phyloP scores from a whole-genome alignment of 495 filamentous ascomycete genomes.

The Baudoinia panamericana region DNA sequence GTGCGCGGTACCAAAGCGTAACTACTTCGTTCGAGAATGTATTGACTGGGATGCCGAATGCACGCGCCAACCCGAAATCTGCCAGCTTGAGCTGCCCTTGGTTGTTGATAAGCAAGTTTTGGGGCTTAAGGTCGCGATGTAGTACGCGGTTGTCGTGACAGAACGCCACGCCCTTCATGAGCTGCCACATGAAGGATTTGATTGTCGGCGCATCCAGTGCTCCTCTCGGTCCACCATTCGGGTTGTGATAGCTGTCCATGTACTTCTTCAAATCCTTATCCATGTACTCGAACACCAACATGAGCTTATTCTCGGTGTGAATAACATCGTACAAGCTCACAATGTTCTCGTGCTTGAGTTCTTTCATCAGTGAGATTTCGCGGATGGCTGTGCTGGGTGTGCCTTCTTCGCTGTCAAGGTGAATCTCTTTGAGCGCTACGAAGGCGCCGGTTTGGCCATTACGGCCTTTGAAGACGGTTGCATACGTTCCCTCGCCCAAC shows the following conservation, averaged over 20 bases:
- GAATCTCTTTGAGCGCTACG: slow-evolving; percentile 96
- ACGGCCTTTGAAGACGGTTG: slow-evolving; percentile 34
- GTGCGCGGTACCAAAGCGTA: slow-evolving; percentile 90
- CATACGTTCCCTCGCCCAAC: slow-evolving; percentile 78
- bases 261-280: slow-evolving; percentile 95
- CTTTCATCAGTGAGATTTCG: slow-evolving; percentile 90
- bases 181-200: slow-evolving; percentile 96
- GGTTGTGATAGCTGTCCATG: slow-evolving; percentile 51
- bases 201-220: slow-evolving; percentile 72
- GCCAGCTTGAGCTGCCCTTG: slow-evolving; percentile 60
- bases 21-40: slow-evolving; percentile 98
- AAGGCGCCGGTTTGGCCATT: slow-evolving; percentile 32
- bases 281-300: slow-evolving; percentile 88
- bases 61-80: slow-evolving; percentile 83
- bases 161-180: slow-evolving; percentile 86
- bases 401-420: slow-evolving; percentile 92
- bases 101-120: slow-evolving; percentile 85
- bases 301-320: slow-evolving; percentile 93
- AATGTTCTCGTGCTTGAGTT: slow-evolving; percentile 94
- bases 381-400: slow-evolving; percentile 94
- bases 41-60: slow-evolving; percentile 94
- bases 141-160: slow-evolving; percentile 93
- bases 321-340: slow-evolving; percentile 88
- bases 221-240: slow-evolving; percentile 54
- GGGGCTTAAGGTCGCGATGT: slow-evolving; percentile 90